Base-by-base conservation (phyloP, 331 rosid species). In the Stylosanthes scabra region DNA sequence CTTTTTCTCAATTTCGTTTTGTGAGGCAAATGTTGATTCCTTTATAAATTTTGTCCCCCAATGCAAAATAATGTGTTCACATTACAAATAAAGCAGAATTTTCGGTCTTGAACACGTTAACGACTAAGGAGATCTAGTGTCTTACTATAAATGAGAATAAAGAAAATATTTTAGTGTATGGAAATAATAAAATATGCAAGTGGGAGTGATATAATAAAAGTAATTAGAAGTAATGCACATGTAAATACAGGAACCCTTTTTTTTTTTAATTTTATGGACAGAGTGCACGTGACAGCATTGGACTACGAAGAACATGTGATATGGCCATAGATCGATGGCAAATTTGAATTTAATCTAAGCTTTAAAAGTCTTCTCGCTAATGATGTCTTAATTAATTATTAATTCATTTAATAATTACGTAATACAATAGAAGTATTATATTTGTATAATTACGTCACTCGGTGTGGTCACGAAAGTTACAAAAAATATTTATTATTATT, bases 251-350 rank as follows among this genome's bases (percentile, higher is more conserved):
- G 61, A 70, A 72, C 63, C 63, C n/a, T n/a, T n/a, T n/a, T n/a
- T n/a, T n/a, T n/a, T n/a, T n/a, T n/a, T 20, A 20, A 20, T 13
- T 37, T 31, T 2, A 31, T 5, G 49, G 28, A 9, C 9, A 5
- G 13, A 52, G 59, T 7, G 56, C 78, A 74, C 44, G 47, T 54
- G 65, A 52, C 45, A 9, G 13, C 70, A 4, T 59, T 59, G 68
- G 41, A 59, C 34, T 29, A 29, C 9, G 39, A 20, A 15, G 77
- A 40, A 14, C 71, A 54, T 54, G 79, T 74, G 79, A 49, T 14
- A 1, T 20, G 16, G 15, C 72, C 72, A 14, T 20, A 42, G 58
- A 56, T 57, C 41, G 58, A 27, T 15, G 2, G 8, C 2, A 4
- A n/a, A 1, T 14, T 47, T 20, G 54, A 10, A 62, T 62, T 41